Percentiles rank a stretch among this genome's conserved stretches.
Evolutionary conservation across 176 grass and related monocot species (phyloP).

Genomic region (Raddia guianensis): DNA sequence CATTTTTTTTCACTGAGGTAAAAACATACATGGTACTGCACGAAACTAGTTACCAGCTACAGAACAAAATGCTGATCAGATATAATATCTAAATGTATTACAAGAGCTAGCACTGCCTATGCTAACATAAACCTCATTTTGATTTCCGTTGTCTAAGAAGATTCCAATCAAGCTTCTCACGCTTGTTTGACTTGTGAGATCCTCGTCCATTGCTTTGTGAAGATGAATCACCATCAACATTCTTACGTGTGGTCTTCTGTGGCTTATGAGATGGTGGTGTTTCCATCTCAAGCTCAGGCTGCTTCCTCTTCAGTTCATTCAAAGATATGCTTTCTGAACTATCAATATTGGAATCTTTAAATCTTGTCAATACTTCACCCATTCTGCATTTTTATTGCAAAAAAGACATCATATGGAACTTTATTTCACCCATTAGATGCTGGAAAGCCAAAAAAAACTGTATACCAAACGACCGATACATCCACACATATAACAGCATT

Average conservation of each 20-base stretch:
- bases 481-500: neutral
- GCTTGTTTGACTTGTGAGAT: slow-evolving; percentile 54
- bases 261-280: slow-evolving; percentile 42
- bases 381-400: slow-evolving; percentile 46
- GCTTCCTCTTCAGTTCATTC: slow-evolving; percentile 76
- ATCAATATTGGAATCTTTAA: slow-evolving; percentile 33
- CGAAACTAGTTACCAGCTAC: slow-evolving; percentile 11
- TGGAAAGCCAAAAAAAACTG: neutral
- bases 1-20: neutral
- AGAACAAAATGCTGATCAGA: neutral
- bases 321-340: slow-evolving; percentile 50
- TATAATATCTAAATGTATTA: slow-evolving; percentile 36
- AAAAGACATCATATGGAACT: neutral
- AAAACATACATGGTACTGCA: neutral
- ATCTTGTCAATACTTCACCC: slow-evolving; percentile 47
- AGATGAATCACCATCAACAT: slow-evolving; percentile 37
- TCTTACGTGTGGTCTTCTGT: slow-evolving; percentile 39
- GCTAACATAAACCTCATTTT: slow-evolving; percentile 17
- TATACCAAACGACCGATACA: neutral
- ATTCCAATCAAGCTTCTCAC: slow-evolving; percentile 65
- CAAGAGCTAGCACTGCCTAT: slow-evolving; percentile 5
- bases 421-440: neutral
- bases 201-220: slow-evolving; percentile 53
- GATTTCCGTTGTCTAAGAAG: slow-evolving; percentile 55
- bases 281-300: slow-evolving; percentile 53